Evolutionary conservation across 345 rosid species (phyloP).

Genomic region (Combretum micranthum): DNA sequence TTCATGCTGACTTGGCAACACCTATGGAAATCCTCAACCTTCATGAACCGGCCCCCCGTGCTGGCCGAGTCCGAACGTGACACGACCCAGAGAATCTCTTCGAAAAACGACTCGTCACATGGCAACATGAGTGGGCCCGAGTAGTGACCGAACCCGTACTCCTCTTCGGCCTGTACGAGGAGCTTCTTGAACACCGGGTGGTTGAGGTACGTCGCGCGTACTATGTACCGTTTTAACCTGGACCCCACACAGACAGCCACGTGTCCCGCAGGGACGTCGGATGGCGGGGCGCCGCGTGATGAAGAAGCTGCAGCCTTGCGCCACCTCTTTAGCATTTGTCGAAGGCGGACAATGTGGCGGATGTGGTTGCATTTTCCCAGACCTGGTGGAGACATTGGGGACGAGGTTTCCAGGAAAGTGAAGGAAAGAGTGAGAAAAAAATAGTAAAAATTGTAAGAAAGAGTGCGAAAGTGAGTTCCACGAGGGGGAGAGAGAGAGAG

Average conservation of each 20-base stretch:
- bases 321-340: constrained; percentile 77
- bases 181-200: constrained; percentile 69
- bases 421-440: too few relatives aligned
- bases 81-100: constrained; percentile 48
- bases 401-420: too few relatives aligned
- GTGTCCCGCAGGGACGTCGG: constrained; percentile 81
- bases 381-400: too few relatives aligned
- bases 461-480: too few relatives aligned
- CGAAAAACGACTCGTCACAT: constrained; percentile 78
- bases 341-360: constrained; percentile 65
- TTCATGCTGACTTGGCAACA: constrained; percentile 45
- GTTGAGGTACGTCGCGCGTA: constrained; percentile 72
- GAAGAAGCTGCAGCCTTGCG: constrained; percentile 50
- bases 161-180: constrained; percentile 73
- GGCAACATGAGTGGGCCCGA: constrained; percentile 70
- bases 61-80: constrained; percentile 26
- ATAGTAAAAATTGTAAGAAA: too few relatives aligned
- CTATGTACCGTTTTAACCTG: constrained; percentile 47
- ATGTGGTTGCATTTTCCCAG: constrained; percentile 48
- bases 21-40: constrained; percentile 42
- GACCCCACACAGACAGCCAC: constrained; percentile 70
- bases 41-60: constrained; percentile 13
- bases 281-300: constrained; percentile 26
- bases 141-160: constrained; percentile 60
- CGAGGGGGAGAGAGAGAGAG: too few relatives aligned